Percentiles rank a stretch among this genome's conserved stretches.
Conservation (phyloP, 805 yeast genomes). For the Candida chauliodis region DNA sequence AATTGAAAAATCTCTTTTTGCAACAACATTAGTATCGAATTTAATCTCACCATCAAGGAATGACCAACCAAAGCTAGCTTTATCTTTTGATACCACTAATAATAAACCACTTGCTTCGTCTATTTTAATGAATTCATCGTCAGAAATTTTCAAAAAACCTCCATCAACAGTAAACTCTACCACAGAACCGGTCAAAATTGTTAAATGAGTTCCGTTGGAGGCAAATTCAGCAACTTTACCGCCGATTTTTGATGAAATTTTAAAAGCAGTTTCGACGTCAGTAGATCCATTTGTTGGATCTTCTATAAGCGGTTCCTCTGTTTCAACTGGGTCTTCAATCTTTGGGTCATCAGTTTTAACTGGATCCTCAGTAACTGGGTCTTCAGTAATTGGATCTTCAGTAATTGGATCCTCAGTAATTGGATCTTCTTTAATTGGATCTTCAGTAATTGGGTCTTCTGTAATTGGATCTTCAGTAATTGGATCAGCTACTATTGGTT, state of each 20-base stretch:
- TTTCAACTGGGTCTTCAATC: not conserved
- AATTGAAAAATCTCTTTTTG: not conserved
- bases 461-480: too few species aligned
- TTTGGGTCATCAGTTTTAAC: not conserved
- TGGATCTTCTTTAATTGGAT: not conserved
- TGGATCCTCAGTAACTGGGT: not conserved
- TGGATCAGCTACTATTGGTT: not conserved
- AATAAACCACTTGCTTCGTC: not conserved
- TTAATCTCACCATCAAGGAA: not conserved
- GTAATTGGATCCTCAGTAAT: not conserved
- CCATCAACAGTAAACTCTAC: not conserved
- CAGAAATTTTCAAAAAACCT: not conserved
- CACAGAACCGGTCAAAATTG: not conserved
- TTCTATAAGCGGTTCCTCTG: not conserved
- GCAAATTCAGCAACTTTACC: slow-evolving; percentile 1
- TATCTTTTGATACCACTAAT: not conserved
- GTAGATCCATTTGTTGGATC: not conserved
- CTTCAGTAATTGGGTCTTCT: slow-evolving; percentile 1
- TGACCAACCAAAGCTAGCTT: slow-evolving; percentile 5
- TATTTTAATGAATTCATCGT: not conserved
- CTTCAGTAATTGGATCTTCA: not conserved
- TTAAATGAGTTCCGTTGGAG: slow-evolving; percentile 6
- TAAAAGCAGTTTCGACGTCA: not conserved
- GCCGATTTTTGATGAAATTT: not conserved
- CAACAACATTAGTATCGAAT: not conserved